Evolutionary conservation across 2,329 filamentous ascomycete species (phyloP), one percentile per base, ranked within the genome.

Genomic region (Trichoderma polysporum): DNA sequence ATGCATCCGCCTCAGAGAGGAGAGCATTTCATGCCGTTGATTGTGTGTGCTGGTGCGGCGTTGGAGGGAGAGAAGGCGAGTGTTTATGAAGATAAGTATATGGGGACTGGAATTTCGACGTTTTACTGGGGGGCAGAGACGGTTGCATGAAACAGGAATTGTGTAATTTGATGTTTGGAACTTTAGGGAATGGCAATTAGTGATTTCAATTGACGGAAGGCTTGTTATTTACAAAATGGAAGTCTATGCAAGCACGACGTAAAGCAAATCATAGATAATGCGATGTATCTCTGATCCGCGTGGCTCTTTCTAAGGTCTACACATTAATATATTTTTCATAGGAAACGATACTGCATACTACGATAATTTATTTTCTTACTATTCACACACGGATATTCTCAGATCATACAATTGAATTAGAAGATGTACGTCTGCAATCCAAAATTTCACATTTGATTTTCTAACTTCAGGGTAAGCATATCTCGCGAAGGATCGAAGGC

Each of bases 11-110:
- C 76, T 1, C 73, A 78, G 10, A 84, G 82, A 0, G 85, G 83
- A 0, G 86, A 88, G 75, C 86, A 88, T 70, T 87, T 88, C 64
- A 75, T 88, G 80, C 86, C 86, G 67, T 73, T 88, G 75, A 73
- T 87, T 53, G 86, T 88, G 35, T 85, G 83, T 70, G 84, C 84
- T 3, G 85, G 83, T 0, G 82, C 81, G 0, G 85, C 82, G 0
- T 80, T 74, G 13, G 81, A 82, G 22, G 76, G 73, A 0, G 83
- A 81, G 57, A 74, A 74, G 73, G 81, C 77, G 19, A 77, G 75
- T 69, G 74, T 69, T 15, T 87, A 86, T 70, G 75, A 74, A n/a
- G 85, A 88, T 73, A 75, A 81, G 6, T 85, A 80, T 69, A 29
- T 76, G 58, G 84, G 83, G 2, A 66, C 85, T 39, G 79, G 84